Evolutionary conservation across 2,329 filamentous ascomycete species (phyloP).

Genomic region (Diaporthe citri): DNA sequence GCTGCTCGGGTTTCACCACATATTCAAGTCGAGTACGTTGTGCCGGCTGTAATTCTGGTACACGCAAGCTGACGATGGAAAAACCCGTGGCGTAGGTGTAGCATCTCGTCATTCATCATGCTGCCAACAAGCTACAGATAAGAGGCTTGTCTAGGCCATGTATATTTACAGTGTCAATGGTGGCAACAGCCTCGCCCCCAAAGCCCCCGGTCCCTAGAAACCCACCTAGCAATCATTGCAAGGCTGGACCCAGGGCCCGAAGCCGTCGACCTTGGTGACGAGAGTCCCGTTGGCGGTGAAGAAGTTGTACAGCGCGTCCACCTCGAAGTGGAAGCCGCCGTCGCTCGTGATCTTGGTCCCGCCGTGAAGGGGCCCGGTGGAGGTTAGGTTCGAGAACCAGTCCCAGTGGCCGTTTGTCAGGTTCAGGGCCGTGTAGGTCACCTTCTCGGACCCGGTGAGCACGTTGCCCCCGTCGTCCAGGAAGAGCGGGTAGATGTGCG

Average conservation of each 20-base stretch:
- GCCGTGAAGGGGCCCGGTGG: not conserved
- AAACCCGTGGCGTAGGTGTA: too few relatives aligned
- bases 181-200: not conserved
- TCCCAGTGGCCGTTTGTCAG: constrained; percentile 20
- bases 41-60: too few relatives aligned
- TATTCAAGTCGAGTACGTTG: not conserved
- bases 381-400: constrained; percentile 9
- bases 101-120: not conserved
- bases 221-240: not conserved
- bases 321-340: constrained; percentile 15
- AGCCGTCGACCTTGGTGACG: not conserved
- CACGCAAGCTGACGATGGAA: not conserved
- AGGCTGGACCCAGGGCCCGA: not conserved
- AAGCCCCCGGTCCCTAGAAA: not conserved
- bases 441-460: constrained; percentile 12
- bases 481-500: constrained; percentile 56
- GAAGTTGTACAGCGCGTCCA: constrained; percentile 7
- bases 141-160: not conserved
- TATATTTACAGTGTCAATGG: not conserved
- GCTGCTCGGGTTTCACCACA: not conserved
- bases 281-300: constrained; percentile 19
- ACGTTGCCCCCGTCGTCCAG: constrained; percentile 46
- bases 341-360: constrained; percentile 13
- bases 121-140: not conserved
- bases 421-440: constrained; percentile 21